Evolutionary conservation across 2,329 filamentous ascomycete species (phyloP).

Genomic region (Teratosphaeriaceae sp.): DNA sequence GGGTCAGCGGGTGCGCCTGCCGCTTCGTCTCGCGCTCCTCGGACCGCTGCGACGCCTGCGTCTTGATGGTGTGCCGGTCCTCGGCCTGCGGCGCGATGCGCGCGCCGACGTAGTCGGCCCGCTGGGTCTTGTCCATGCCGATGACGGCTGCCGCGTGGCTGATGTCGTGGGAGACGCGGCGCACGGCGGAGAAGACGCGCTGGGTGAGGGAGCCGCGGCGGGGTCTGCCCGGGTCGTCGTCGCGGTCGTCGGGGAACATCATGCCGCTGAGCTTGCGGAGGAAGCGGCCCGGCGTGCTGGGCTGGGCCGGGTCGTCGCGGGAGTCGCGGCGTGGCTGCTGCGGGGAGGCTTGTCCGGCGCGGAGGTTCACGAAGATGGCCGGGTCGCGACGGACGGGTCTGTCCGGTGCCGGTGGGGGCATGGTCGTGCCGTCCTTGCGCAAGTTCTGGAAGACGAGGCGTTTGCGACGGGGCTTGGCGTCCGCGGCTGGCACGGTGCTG

Average conservation of each 20-base stretch:
- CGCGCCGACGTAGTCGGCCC: neutral
- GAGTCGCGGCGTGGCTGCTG: too few species aligned
- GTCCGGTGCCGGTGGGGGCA: neutral
- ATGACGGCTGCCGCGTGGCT: neutral
- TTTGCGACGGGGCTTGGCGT: too few species aligned
- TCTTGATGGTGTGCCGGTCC: neutral
- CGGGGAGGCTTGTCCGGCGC: neutral
- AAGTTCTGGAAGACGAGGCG: neutral
- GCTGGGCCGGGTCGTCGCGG: too few species aligned
- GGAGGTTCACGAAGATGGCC: neutral
- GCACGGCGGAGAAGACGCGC: too few species aligned
- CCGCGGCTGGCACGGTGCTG: too few species aligned
- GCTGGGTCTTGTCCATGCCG: neutral
- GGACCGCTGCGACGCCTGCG: neutral
- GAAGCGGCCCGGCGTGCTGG: too few species aligned
- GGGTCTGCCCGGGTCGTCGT: neutral
- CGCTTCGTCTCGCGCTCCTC: neutral
- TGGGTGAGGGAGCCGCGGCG: neutral
- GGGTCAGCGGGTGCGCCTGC: neutral
- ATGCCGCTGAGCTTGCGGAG: too few species aligned
- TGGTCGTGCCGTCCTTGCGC: neutral
- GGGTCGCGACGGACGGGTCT: neutral
- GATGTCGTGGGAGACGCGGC: neutral
- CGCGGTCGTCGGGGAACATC: neutral
- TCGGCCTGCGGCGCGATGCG: neutral